Base-by-base conservation (phyloP, 495 filamentous ascomycete species). In the Oidiodendron maius region DNA sequence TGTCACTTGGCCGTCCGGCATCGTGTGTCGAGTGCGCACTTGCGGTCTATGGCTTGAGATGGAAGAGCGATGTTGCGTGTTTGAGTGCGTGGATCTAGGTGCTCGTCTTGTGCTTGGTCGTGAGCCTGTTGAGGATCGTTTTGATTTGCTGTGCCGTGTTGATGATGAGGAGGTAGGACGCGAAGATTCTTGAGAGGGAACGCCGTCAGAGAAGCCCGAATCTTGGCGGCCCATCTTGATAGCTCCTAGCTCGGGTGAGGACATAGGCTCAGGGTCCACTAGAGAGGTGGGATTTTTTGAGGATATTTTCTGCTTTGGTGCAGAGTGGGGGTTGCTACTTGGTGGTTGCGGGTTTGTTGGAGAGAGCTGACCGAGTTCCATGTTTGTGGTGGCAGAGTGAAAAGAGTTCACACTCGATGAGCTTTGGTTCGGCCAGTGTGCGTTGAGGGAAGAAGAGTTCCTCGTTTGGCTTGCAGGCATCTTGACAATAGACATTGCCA, bases 341-440 rank as follows among this genome's bases (percentile, higher is more conserved):
- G 36, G 25, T 9, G n/a, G 17, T 4, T 41, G 36, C 4, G 47
- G 32, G 8, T 36, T 24, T 28, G 25, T 28, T 15, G 23, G 4
- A 44, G 41, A 28, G 13, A 28, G 13, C n/a, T 4, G 41, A 8
- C 12, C 30, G 23, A 44, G 25, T 44, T 26, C 23, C 25, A 30
- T 12, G n/a, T 54, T 46, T 11, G 42, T 53, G 24, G 54, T 38
- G 38, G 57, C 57, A 4, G 57, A 57, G 30, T 60, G 50, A 34
- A 60, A 60, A 18, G 57, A 57, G 18, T 28, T 46, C 15, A 54
- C 42, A 22, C 44, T 54, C 32, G 52, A 56, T 20, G 44, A 35
- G 20, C 46, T 48, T 18, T 37, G 21, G 25, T 56, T 55, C 41
- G 48, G 40, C 42, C 32, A 48, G 40, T 44, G 40, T 10, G 47